Evolutionary conservation across 176 grass and related monocot genomes (phyloP), one percentile per base, ranked within the genome.

Genomic region (Eremochloa ophiuroides): DNA sequence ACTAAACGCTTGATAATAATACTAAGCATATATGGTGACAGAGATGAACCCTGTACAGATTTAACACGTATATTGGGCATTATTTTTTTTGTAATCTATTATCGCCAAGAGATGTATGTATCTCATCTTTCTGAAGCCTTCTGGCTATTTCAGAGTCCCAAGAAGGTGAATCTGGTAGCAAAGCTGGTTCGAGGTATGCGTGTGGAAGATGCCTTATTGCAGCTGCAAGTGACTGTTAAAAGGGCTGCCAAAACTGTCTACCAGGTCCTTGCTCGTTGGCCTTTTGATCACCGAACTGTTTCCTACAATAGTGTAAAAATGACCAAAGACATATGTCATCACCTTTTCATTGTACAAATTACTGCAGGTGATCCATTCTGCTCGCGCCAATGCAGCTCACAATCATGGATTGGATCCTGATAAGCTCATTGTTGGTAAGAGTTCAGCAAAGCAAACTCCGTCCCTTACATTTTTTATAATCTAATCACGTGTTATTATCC

Each of bases 191-290:
- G 56, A 27, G 56, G 56, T 60, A 60, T 60, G 56, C 56, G 56
- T 26, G 56, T 60, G 10, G 56, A 60, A 60, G 56, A 60, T 60
- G 56, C 56, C 56, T 27, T 60, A 8, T 46, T 98, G 86, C 92
- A 98, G 88, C 73, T 98, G 59, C 88, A 98, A 86, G 90, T 98
- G 46, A 86, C 90, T n/a, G 90, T 98, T 66, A 98, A 98, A 93
- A 87, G 90, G 69, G 92, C 92, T 48, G 92, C 92, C 7, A 95
- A 93, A 84, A 93, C 88, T 76, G 56, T 98, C 18, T 98, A 98
- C 69, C 90, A 98, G 92, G 95, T 97, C 56, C 5, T 0, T 43
- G 40, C 34, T 73, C 77, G 23, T 29, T 1, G 33, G 41, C 51
- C 23, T 35, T 40, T 37, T 76, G 12, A 37, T 4, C 17, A 35